Evolutionary conservation across 2,329 filamentous ascomycete genomes (phyloP).

Genomic region (Aspergillus viridinutans): DNA sequence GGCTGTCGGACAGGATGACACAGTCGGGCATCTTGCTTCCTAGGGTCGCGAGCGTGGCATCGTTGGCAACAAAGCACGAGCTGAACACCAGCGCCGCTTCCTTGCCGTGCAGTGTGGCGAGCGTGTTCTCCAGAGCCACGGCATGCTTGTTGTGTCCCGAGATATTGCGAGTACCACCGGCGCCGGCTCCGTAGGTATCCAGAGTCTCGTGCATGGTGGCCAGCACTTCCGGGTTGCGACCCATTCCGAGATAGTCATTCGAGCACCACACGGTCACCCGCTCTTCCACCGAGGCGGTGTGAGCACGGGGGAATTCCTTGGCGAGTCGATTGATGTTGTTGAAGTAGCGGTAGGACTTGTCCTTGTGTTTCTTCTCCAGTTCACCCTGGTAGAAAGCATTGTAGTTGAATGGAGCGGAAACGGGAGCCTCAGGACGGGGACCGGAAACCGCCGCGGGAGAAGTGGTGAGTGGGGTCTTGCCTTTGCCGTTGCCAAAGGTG

Average conservation of each 20-base stretch:
- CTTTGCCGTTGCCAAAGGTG: constrained; percentile 16
- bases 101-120: constrained; percentile 87
- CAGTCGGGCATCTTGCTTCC: constrained; percentile 95
- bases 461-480: constrained; percentile 21
- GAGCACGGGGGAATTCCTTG: constrained; percentile 90
- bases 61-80: constrained; percentile 97
- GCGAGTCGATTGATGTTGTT: constrained; percentile 99
- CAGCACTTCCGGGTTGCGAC: constrained; percentile 80
- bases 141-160: constrained; percentile 97
- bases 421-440: constrained; percentile 47
- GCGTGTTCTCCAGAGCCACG: constrained; percentile 71
- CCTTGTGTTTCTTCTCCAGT: constrained; percentile 97
- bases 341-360: constrained; percentile 99
- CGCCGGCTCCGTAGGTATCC: constrained; percentile 90
- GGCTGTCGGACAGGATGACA: constrained; percentile 93
- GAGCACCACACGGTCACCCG: constrained; percentile 98
- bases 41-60: constrained; percentile 92
- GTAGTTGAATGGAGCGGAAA: constrained; percentile 72
- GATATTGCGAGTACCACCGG: constrained; percentile 94
- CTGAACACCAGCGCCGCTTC: constrained; percentile 91
- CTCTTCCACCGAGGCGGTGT: constrained; percentile 78
- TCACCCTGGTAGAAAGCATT: constrained; percentile 82
- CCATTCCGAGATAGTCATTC: constrained; percentile 99
- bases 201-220: constrained; percentile 91
- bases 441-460: constrained; percentile 30